Percentiles rank a stretch among this genome's conserved stretches.
These are phyloP conservation scores for Thozetella sp. DNA, from an alignment of 495 filamentous ascomycete genomes.

Conservation along the genomic window DNA sequence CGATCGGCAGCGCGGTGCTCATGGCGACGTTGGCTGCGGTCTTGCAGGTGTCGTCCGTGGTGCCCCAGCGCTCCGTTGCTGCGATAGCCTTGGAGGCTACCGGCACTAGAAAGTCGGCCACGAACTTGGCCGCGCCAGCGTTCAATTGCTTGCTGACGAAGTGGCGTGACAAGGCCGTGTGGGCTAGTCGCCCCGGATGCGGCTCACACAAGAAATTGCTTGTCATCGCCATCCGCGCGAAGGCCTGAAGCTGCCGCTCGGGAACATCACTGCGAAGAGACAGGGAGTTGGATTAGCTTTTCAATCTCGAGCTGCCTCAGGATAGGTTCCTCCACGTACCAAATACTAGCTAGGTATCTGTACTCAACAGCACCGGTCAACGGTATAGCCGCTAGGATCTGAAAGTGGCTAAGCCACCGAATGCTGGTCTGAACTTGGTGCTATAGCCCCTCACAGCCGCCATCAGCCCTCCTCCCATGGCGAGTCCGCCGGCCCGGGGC, in stretches of 20 bases:
- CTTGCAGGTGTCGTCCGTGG: slow-evolving; percentile 11
- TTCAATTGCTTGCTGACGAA: slow-evolving; percentile 33
- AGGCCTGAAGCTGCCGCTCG: slow-evolving; percentile 28
- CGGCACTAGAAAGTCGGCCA: slow-evolving; percentile 29
- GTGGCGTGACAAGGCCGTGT: slow-evolving; percentile 34
- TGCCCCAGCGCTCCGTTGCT: slow-evolving; percentile 27
- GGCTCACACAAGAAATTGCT: slow-evolving; percentile 39
- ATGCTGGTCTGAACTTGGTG: slow-evolving; percentile 39
- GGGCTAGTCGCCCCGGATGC: slow-evolving; percentile 29
- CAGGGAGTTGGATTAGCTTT: too few relatives aligned
- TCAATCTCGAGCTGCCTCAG: too few relatives aligned
- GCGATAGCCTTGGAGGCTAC: slow-evolving; percentile 35
- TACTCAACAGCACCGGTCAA: slow-evolving; percentile 27
- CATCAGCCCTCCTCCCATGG: not conserved
- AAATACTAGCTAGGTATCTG: slow-evolving; percentile 38
- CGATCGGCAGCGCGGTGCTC: slow-evolving; percentile 14
- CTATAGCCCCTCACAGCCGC: slow-evolving; percentile 8
- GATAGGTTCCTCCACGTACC: too few relatives aligned
- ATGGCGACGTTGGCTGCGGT: slow-evolving; percentile 20
- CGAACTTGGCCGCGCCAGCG: slow-evolving; percentile 39
- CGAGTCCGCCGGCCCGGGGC: not conserved
- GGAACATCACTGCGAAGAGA: too few relatives aligned
- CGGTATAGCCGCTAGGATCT: slow-evolving; percentile 42
- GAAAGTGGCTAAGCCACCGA: slow-evolving; percentile 43
- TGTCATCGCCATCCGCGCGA: slow-evolving; percentile 36